Conservation (phyloP, 306 rosid species). For the Carpinus viminea region DNA sequence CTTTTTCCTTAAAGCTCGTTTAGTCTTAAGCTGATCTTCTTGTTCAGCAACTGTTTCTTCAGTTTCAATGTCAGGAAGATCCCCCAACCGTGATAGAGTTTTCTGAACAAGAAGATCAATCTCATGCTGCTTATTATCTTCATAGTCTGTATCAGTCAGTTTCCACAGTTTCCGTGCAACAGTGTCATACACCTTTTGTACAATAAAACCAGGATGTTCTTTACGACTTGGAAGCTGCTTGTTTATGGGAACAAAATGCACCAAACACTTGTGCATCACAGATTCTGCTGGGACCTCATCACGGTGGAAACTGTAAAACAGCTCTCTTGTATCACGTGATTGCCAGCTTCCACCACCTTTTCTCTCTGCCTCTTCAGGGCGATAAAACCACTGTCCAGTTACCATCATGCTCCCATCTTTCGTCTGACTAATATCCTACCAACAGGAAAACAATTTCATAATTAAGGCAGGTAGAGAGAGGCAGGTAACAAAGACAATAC, state of each 20-base stretch:
- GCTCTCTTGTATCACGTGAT: constrained; percentile 88
- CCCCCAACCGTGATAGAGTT: constrained; percentile 63
- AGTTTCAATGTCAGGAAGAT: constrained; percentile 72
- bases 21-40: constrained; percentile 62
- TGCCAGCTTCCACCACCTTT: constrained; percentile 89
- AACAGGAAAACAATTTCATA: constrained; percentile 30
- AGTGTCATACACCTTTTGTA: constrained; percentile 91
- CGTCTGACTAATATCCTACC: constrained; percentile 70
- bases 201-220: constrained; percentile 91
- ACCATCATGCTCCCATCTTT: constrained; percentile 65
- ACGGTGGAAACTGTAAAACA: constrained; percentile 95
- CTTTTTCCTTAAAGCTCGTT: constrained; percentile 62
- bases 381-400: constrained; percentile 96
- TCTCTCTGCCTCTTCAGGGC: constrained; percentile 95
- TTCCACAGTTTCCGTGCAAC: constrained; percentile 87
- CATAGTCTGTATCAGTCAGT: constrained; percentile 87
- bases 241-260: constrained; percentile 81
- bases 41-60: constrained; percentile 54
- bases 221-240: constrained; percentile 89
- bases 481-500: neutral
- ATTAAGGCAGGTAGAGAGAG: constrained; percentile 18
- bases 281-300: constrained; percentile 97
- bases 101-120: constrained; percentile 84
- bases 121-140: constrained; percentile 76
- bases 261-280: constrained; percentile 92